Evolutionary conservation across 2,329 filamentous ascomycete genomes (phyloP).

Genomic region (Sodiomyces alkalinus): DNA sequence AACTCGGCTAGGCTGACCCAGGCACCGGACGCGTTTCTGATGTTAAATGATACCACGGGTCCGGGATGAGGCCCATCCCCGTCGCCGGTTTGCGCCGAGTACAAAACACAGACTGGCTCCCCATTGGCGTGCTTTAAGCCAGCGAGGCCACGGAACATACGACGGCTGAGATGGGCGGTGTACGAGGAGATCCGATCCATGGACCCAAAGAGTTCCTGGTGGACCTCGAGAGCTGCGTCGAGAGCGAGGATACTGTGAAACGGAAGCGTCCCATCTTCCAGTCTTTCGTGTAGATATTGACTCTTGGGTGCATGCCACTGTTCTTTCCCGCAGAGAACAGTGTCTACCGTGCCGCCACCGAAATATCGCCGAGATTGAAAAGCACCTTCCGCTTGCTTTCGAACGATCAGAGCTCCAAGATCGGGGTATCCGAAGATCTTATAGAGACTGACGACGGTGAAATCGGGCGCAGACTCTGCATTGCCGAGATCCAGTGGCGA

Average conservation of each 20-base stretch:
- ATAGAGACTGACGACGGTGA: slow-evolving; percentile 77
- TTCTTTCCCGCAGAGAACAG: slow-evolving; percentile 63
- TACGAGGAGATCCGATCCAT: slow-evolving; percentile 59
- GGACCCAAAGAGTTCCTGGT: slow-evolving; percentile 53
- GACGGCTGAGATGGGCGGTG: slow-evolving; percentile 46
- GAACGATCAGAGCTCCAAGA: slow-evolving; percentile 70
- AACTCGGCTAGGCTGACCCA: slow-evolving; percentile 77
- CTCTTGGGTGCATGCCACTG: slow-evolving; percentile 72
- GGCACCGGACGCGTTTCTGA: slow-evolving; percentile 49
- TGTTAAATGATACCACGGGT: slow-evolving; percentile 72
- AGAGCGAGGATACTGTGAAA: slow-evolving; percentile 83
- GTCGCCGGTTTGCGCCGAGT: slow-evolving; percentile 25
- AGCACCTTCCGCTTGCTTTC: slow-evolving; percentile 49
- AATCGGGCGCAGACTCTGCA: slow-evolving; percentile 54
- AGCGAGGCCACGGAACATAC: slow-evolving; percentile 42
- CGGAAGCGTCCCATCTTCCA: slow-evolving; percentile 86
- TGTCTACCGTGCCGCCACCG: slow-evolving; percentile 86
- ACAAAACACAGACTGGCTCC: slow-evolving; percentile 48
- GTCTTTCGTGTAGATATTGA: slow-evolving; percentile 55
- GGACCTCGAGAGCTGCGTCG: slow-evolving; percentile 55
- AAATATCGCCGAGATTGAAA: slow-evolving; percentile 66
- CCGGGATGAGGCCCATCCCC: slow-evolving; percentile 32
- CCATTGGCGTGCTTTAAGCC: slow-evolving; percentile 56
- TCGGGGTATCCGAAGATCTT: slow-evolving; percentile 98
- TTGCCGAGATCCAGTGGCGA: slow-evolving; percentile 57